Evolutionary conservation across 148 eudicot species (phyloP), one percentile per base, ranked within the genome.

Genomic region (Arctostaphylos glauca): DNA sequence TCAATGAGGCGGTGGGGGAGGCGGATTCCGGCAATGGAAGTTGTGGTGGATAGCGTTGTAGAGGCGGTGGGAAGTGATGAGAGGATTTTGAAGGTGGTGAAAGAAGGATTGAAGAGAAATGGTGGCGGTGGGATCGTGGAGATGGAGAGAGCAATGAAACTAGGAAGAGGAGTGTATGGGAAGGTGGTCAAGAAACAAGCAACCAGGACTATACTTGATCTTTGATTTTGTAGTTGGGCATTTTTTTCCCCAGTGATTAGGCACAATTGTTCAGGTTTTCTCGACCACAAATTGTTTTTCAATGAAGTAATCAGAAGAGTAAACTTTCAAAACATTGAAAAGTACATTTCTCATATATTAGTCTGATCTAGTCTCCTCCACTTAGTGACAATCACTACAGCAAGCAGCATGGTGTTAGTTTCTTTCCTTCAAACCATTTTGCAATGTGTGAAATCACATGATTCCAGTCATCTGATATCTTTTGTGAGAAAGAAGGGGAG

Each of bases 91-190:
- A 89, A 86, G 86, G 91, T 92, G 19, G 80, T 87, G 47, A 78
- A 87, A 78, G 89, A 88, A 86, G 90, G 91, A 59, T 68, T 94
- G 83, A 92, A 89, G 92, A 92, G 88, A 81, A 80, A 52, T 83
- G 86, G 87, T 56, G 79, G 59, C 4, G 74, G 85, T 78, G 88
- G 90, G 74, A 81, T 89, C 49, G 85, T 88, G 81, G 96, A 92
- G 78, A 92, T 92, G 94, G 98, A 94, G 78, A 92, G 84, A 83
- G 91, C 85, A 83, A 89, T 94, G 87, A 96, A 91, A 87, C 84
- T 94, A 49, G 98, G 98, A 73, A 96, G 97, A 90, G 98, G 98
- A 71, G 83, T 93, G 60, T 96, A 96, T 94, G 98, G 98, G 80
- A 96, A 93, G 81, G 81, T 92, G 41, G 81, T 96, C 86, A 96